Conservation (phyloP, 768 basidiomycete species). For the Asterophora lycoperdoides region DNA sequence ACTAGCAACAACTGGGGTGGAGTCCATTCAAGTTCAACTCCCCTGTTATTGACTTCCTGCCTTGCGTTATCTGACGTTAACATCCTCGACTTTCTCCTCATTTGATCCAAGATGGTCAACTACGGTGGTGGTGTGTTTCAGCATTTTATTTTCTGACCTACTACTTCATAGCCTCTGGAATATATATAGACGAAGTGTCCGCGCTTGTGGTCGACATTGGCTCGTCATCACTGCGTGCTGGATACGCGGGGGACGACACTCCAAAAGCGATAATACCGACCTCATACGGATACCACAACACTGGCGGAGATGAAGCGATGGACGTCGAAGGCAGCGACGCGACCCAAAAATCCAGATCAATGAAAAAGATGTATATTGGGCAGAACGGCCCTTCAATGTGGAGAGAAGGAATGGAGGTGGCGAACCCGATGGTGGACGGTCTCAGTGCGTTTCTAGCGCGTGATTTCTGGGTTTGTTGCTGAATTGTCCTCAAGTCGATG, state of each 20-base stretch:
- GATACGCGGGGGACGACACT: conserved; percentile 96
- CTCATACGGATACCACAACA: conserved; percentile 71
- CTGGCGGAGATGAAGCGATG: conserved; percentile 54
- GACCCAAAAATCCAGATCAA: conserved; percentile 35
- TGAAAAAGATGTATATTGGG: conserved; percentile 68
- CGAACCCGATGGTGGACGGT: conserved; percentile 79
- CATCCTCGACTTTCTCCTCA: not conserved
- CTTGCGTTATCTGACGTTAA: not conserved
- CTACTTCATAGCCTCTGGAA: not conserved
- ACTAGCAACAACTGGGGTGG: conserved; percentile 19
- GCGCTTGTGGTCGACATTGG: conserved; percentile 96
- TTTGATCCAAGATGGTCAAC: conserved; percentile 57
- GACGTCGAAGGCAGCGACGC: conserved; percentile 34
- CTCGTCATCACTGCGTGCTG: conserved; percentile 82
- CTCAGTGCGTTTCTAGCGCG: conserved; percentile 54
- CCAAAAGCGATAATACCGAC: conserved; percentile 92
- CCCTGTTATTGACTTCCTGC: not conserved
- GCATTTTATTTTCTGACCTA: not conserved
- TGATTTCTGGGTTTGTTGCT: not conserved
- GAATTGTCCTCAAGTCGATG: conserved; percentile 45
- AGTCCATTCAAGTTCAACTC: not conserved
- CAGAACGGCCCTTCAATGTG: conserved; percentile 88
- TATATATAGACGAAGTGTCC: conserved; percentile 87
- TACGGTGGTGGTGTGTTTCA: conserved; percentile 74
- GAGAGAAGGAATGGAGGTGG: conserved; percentile 86